Conservation (phyloP, 768 basidiomycete genomes). For the Pleurotus platypus region DNA sequence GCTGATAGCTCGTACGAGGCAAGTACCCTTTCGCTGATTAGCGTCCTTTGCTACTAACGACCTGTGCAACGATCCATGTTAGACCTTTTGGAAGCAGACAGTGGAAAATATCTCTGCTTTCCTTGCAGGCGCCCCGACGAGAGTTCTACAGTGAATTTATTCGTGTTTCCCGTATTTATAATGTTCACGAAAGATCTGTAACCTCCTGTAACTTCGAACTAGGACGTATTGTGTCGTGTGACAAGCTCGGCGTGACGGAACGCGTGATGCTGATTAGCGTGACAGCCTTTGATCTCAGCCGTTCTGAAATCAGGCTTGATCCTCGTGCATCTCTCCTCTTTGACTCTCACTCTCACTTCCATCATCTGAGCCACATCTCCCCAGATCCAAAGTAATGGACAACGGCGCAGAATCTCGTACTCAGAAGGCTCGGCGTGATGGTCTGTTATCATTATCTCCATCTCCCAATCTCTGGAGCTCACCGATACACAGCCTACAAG, state of each 20-base stretch:
- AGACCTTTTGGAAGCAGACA: conserved; percentile 50
- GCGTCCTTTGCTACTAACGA: neutral
- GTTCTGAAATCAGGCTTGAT: conserved; percentile 4
- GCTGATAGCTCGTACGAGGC: conserved; percentile 50
- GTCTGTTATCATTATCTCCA: conserved; percentile 35
- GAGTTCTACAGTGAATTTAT: neutral
- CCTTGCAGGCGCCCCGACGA: conserved; percentile 37
- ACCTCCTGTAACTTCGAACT: neutral
- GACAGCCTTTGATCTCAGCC: neutral
- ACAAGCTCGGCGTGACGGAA: neutral
- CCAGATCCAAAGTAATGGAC: conserved; percentile 33
- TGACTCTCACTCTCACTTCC: conserved; percentile 19
- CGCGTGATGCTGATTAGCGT: conserved; percentile 5
- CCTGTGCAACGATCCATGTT: conserved; percentile 1
- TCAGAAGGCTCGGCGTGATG: conserved; percentile 71
- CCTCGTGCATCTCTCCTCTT: conserved; percentile 11
- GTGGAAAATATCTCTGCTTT: conserved; percentile 57
- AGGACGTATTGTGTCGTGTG: neutral
- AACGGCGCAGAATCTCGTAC: conserved; percentile 55
- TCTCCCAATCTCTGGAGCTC: conserved; percentile 25
- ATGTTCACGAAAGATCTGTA: conserved; percentile 1
- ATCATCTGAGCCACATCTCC: conserved; percentile 20
- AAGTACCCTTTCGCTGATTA: conserved; percentile 8
- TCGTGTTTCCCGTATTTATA: neutral
- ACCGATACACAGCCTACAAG: conserved; percentile 74